Evolutionary conservation across 2,329 filamentous ascomycete genomes (phyloP).

Genomic region (Gnomoniopsis sp.): DNA sequence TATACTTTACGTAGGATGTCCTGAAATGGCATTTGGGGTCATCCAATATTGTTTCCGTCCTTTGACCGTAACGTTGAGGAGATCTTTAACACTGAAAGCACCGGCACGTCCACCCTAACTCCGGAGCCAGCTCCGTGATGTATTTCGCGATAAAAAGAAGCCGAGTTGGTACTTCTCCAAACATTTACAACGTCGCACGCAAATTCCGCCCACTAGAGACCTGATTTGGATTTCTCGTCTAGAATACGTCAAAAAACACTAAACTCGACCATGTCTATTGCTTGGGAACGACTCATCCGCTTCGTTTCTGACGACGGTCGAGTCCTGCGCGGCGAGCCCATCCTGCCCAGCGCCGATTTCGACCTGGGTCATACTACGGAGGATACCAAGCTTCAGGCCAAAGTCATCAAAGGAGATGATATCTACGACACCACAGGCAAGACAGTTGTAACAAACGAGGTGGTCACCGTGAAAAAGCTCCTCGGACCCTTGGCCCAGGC

Average conservation of each 20-base stretch:
- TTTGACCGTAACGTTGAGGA: neutral
- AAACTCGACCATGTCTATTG: slow-evolving; percentile 26
- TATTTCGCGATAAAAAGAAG: neutral
- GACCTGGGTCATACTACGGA: slow-evolving; percentile 47
- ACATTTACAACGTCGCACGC: neutral
- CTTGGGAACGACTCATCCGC: slow-evolving; percentile 52
- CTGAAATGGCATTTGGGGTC: no score
- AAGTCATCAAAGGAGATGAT: slow-evolving; percentile 47
- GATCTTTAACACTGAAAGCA: neutral
- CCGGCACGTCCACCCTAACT: neutral
- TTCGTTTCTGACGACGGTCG: slow-evolving; percentile 50
- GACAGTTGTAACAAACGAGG: slow-evolving; percentile 50
- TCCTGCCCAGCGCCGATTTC: slow-evolving; percentile 39
- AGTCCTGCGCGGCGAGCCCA: slow-evolving; percentile 48
- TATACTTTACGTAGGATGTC: no score
- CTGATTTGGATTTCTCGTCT: neutral
- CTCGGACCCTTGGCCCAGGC: slow-evolving; percentile 47
- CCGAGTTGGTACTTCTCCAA: neutral
- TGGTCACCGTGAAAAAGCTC: slow-evolving; percentile 49
- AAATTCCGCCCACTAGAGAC: neutral
- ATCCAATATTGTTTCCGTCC: neutral
- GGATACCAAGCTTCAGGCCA: slow-evolving; percentile 46
- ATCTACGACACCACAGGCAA: slow-evolving; percentile 43
- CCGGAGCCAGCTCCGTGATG: neutral
- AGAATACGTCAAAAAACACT: neutral